Conservation (phyloP, 306 rosid genomes). For the Castanospermum australe region DNA sequence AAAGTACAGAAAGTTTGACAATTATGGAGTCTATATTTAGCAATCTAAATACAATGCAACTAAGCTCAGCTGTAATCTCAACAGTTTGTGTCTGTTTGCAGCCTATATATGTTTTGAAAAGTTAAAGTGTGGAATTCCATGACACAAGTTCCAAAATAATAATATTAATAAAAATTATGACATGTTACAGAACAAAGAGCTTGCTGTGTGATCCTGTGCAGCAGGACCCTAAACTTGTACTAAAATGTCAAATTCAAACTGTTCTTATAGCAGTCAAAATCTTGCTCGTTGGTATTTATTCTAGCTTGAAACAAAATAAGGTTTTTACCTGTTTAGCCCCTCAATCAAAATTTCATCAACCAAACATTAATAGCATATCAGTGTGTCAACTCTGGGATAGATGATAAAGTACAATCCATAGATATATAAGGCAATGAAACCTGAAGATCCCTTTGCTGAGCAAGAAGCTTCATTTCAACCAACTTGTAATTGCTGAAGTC, state of each 20-base stretch:
- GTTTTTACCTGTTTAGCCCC: background rate
- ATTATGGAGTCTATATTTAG: background rate
- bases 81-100: background rate
- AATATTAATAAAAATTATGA: background rate
- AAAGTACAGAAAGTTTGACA: background rate
- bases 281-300: background rate
- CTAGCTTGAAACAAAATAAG: slow-evolving; percentile 3
- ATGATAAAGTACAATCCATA: background rate
- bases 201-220: background rate
- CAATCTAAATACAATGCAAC: slow-evolving; percentile 7
- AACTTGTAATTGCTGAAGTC: slow-evolving; percentile 97
- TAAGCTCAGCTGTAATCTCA: background rate
- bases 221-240: background rate
- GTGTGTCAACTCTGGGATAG: background rate
- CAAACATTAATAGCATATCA: background rate
- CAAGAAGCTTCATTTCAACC: slow-evolving; percentile 98
- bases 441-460: slow-evolving; percentile 97
- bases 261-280: background rate
- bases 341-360: background rate
- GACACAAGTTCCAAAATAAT: background rate
- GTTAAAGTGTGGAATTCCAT: background rate
- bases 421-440: slow-evolving; percentile 31
- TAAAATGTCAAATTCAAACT: background rate
- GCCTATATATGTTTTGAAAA: background rate
- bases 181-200: background rate